Evolutionary conservation across 2,329 filamentous ascomycete genomes (phyloP).

Genomic region (Penicillium brasilianum): DNA sequence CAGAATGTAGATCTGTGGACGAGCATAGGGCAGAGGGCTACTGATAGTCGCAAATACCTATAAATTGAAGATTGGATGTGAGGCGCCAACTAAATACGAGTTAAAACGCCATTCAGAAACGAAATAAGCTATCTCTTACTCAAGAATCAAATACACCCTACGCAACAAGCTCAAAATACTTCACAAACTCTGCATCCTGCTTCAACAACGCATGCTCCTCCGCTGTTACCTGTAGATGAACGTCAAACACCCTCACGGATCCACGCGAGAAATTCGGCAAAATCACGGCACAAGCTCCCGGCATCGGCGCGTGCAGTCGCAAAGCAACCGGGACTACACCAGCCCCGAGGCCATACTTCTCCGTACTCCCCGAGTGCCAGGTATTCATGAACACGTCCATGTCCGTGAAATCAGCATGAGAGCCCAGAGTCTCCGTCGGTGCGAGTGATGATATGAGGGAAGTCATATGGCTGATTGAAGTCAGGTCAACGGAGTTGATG

Average conservation of each 20-base stretch:
- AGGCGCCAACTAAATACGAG: too few relatives aligned
- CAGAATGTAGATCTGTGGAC: too few relatives aligned
- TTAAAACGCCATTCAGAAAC: neutral
- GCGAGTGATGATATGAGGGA: slow-evolving; percentile 22
- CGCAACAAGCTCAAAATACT: slow-evolving; percentile 27
- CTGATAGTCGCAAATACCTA: too few relatives aligned
- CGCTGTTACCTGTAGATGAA: slow-evolving; percentile 24
- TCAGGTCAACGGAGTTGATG: slow-evolving; percentile 18
- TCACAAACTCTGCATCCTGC: slow-evolving; percentile 25
- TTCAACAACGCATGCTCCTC: slow-evolving; percentile 23
- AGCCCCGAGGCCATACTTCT: slow-evolving; percentile 30
- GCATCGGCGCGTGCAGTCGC: slow-evolving; percentile 15
- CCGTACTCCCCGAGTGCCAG: slow-evolving; percentile 28
- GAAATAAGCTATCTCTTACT: neutral
- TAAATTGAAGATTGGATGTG: too few relatives aligned
- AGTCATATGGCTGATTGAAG: slow-evolving; percentile 21
- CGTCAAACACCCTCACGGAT: slow-evolving; percentile 21
- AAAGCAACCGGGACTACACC: slow-evolving; percentile 23
- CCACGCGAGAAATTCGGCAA: slow-evolving; percentile 25
- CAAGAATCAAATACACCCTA: slow-evolving; percentile 1
- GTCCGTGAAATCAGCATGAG: slow-evolving; percentile 23
- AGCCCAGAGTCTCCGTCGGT: slow-evolving; percentile 20
- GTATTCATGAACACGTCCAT: slow-evolving; percentile 34
- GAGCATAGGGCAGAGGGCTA: too few relatives aligned
- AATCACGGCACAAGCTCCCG: slow-evolving; percentile 22